Evolutionary conservation across 73 alveolate species (phyloP).

Genomic region (Symbiodinium pilosum): DNA sequence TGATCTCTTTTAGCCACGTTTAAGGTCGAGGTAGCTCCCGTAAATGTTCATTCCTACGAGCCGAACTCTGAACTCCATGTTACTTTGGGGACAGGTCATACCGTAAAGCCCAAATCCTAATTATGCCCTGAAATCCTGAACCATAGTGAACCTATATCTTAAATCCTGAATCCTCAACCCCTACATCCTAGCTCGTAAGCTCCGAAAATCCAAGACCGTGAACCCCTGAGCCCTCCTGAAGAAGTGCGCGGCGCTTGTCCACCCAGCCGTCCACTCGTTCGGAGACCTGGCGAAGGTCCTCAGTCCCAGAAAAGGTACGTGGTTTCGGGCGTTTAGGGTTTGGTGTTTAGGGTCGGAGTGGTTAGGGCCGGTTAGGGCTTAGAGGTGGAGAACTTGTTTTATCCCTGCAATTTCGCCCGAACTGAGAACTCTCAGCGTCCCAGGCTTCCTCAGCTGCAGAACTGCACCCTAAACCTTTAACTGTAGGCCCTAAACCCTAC

Average conservation of each 20-base stretch:
- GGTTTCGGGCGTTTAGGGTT: neutral
- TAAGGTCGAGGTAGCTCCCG: no score
- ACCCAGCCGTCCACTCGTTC: constrained; percentile 66
- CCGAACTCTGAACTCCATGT: no score
- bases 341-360: neutral
- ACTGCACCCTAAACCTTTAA: neutral
- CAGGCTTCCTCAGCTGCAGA: no score
- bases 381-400: neutral
- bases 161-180: neutral
- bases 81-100: neutral
- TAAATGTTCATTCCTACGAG: no score
- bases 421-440: neutral
- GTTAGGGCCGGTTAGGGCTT: neutral
- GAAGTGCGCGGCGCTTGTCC: constrained; percentile 62
- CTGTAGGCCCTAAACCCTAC: neutral
- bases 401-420: neutral
- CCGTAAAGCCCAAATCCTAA: neutral
- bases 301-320: neutral
- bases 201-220: neutral
- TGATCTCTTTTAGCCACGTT: no score
- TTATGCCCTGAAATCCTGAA: neutral
- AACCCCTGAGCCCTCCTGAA: constrained; percentile 10
- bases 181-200: neutral
- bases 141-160: neutral
- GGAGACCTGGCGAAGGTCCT: constrained; percentile 45